A percentile compares a stretch with the other conserved stretches of the same genome.
Conservation (phyloP, 108 stramenopile species). For the Cyclotella kingstonii region DNA sequence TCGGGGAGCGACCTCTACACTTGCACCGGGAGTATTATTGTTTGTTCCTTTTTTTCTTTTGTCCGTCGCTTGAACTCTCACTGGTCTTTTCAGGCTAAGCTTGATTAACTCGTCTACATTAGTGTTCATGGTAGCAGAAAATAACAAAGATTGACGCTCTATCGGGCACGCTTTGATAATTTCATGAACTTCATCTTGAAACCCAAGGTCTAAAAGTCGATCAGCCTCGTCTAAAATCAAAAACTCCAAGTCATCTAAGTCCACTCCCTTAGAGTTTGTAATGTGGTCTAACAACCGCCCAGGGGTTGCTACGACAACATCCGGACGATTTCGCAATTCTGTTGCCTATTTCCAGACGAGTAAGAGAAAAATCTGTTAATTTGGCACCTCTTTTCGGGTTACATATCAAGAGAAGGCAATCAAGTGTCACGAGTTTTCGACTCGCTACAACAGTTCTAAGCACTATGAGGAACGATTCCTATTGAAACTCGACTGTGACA, state of each 20-base stretch:
- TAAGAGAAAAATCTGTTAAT: too few species aligned
- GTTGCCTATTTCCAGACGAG: constrained; percentile 48
- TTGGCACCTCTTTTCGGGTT: background rate
- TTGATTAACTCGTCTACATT: constrained; percentile 91
- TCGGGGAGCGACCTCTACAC: constrained; percentile 85
- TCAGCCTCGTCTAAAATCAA: constrained; percentile 92
- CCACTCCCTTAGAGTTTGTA: constrained; percentile 85
- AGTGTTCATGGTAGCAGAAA: constrained; percentile 97
- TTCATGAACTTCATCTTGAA: constrained; percentile 93
- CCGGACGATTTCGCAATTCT: constrained; percentile 90
- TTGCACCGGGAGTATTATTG: constrained; percentile 27
- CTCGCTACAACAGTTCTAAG: constrained; percentile 36
- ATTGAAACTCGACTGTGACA: constrained; percentile 34
- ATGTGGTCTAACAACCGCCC: constrained; percentile 96
- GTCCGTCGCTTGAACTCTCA: constrained; percentile 80
- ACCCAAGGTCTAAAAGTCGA: constrained; percentile 93
- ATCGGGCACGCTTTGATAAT: constrained; percentile 87
- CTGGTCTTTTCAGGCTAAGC: constrained; percentile 87
- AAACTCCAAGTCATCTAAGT: constrained; percentile 88
- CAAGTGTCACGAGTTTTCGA: constrained; percentile 44
- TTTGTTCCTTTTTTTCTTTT: constrained; percentile 27
- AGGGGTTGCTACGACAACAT: constrained; percentile 95
- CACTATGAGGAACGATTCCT: constrained; percentile 41
- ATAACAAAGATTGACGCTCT: constrained; percentile 92
- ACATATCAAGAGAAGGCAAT: background rate